phyloP scores from a whole-genome alignment of 1,284 basidiomycete genomes.

The Ustilago tritici region DNA sequence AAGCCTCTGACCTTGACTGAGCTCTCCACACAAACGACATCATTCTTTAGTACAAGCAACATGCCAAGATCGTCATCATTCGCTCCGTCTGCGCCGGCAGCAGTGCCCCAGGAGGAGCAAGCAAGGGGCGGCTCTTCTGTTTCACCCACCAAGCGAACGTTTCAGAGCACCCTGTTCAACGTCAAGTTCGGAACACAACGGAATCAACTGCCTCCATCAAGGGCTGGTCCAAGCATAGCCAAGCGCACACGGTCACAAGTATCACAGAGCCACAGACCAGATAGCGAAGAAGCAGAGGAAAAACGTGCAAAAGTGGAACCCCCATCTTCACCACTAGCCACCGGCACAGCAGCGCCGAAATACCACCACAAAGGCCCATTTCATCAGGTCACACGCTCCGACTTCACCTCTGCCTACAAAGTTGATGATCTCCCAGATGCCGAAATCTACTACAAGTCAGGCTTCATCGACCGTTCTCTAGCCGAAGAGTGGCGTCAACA shows the following conservation, averaged over 20 bases:
- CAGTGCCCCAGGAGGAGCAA: background rate
- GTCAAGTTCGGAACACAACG: constrained; percentile 42
- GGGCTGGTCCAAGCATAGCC: constrained; percentile 4
- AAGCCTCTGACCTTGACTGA: background rate
- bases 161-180: constrained; percentile 48
- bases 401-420: constrained; percentile 31
- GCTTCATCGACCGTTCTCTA: constrained; percentile 68
- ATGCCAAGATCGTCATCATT: constrained; percentile 28
- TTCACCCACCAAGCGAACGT: constrained; percentile 29
- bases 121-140: background rate
- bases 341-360: constrained; percentile 19
- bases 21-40: background rate
- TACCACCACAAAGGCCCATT: constrained; percentile 52
- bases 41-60: background rate
- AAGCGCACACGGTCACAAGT: constrained; percentile 28
- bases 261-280: background rate
- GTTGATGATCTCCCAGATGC: constrained; percentile 62
- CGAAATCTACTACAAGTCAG: constrained; percentile 71
- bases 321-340: background rate
- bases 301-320: constrained; percentile 14
- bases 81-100: constrained; percentile 14
- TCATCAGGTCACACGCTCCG: constrained; percentile 31
- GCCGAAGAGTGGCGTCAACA: constrained; percentile 71
- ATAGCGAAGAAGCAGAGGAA: background rate
- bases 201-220: constrained; percentile 19